phyloP scores from a whole-genome alignment of 805 yeast species.

The Ogataea henricii region DNA sequence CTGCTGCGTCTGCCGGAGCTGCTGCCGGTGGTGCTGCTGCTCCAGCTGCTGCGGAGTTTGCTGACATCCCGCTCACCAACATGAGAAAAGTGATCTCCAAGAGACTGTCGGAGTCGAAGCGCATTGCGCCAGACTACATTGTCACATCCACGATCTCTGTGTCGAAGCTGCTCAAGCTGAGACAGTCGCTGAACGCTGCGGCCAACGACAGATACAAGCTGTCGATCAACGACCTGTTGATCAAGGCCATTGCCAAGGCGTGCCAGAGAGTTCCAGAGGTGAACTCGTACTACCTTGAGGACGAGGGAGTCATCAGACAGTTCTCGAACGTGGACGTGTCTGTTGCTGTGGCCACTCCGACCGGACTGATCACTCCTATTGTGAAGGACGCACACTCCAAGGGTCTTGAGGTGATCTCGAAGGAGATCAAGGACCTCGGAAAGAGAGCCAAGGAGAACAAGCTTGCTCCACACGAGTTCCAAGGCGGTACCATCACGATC shows the following conservation, averaged over 20 bases:
- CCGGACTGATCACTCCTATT: slow-evolving; percentile 96
- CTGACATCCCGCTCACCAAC: slow-evolving; percentile 81
- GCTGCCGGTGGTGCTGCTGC: slow-evolving; percentile 48
- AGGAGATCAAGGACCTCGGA: slow-evolving; percentile 87
- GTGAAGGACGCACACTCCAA: slow-evolving; percentile 83
- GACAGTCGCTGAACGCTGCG: slow-evolving; percentile 83
- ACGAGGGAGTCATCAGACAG: slow-evolving; percentile 88
- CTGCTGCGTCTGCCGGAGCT: slow-evolving; percentile 44
- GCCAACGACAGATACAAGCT: slow-evolving; percentile 87
- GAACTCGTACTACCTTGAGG: slow-evolving; percentile 90
- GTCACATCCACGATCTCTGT: slow-evolving; percentile 87
- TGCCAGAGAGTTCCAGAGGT: slow-evolving; percentile 88
- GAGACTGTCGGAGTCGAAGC: slow-evolving; percentile 85
- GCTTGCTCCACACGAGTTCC: slow-evolving; percentile 94
- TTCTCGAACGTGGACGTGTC: slow-evolving; percentile 92
- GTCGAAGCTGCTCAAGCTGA: slow-evolving; percentile 84
- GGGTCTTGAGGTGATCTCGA: slow-evolving; percentile 83
- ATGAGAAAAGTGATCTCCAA: slow-evolving; percentile 95
- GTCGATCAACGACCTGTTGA: slow-evolving; percentile 90
- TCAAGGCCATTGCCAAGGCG: slow-evolving; percentile 94
- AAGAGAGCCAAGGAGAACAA: slow-evolving; percentile 95
- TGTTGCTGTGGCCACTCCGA: slow-evolving; percentile 98
- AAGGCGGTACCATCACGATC: slow-evolving; percentile 98
- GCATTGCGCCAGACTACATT: slow-evolving; percentile 86
- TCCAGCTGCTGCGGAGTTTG: slow-evolving; percentile 60